A percentile compares a stretch with the other conserved stretches of the same genome.
Evolutionary conservation across 176 grass and related monocot species (phyloP).

Genomic region (Bothriochloa decipiens): DNA sequence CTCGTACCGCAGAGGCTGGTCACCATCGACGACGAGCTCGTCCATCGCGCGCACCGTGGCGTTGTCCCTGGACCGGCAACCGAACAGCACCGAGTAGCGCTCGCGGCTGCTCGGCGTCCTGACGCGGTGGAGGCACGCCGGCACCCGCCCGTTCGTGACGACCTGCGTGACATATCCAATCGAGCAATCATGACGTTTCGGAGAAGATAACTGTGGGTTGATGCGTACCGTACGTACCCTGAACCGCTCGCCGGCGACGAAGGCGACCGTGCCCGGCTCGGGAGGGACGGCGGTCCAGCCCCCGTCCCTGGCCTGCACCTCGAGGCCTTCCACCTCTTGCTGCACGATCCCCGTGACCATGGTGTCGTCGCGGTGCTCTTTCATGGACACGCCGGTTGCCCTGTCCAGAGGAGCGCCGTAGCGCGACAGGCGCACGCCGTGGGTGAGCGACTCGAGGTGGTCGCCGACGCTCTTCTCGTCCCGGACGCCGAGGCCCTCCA

Average conservation of each 20-base stretch:
- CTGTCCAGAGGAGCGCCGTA: constrained; percentile 7
- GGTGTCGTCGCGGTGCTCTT: constrained; percentile 37
- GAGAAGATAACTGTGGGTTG: neutral
- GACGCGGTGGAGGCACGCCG: constrained; percentile 36
- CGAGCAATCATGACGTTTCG: too few species aligned
- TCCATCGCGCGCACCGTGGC: neutral
- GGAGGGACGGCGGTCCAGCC: constrained; percentile 16
- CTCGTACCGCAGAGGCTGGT: constrained; percentile 5
- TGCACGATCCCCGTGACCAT: constrained; percentile 36
- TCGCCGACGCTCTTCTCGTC: neutral
- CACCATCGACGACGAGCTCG: constrained; percentile 22
- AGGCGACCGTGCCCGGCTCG: neutral
- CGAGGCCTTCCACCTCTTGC: constrained; percentile 44
- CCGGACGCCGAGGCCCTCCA: constrained; percentile 41
- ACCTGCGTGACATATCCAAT: neutral
- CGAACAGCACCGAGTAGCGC: constrained; percentile 17
- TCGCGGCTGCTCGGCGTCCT: constrained; percentile 35
- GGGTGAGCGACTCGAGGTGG: constrained; percentile 4
- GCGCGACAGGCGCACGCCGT: constrained; percentile 23
- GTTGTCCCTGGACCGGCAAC: neutral
- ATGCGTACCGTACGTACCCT: neutral
- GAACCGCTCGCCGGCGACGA: constrained; percentile 31
- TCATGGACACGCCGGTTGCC: constrained; percentile 16
- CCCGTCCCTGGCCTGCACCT: constrained; percentile 28
- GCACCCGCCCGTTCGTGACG: constrained; percentile 38